Conservation (phyloP, 2,329 filamentous ascomycete species). For the Alternaria sp. region DNA sequence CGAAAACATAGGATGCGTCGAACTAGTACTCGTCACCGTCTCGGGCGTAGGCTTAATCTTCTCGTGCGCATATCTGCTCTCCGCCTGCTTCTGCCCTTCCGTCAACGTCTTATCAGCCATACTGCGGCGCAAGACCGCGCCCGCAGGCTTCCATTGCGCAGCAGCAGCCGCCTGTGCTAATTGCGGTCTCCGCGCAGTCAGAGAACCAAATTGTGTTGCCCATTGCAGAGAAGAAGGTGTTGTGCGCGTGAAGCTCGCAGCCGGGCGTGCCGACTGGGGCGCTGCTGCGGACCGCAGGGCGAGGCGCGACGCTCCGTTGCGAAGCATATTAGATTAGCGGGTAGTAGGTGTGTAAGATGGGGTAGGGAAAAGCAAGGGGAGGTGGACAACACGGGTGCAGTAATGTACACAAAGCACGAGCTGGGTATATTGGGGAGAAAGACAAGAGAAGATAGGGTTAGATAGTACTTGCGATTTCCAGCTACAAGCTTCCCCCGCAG, state of each 20-base stretch:
- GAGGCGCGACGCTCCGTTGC: slow-evolving; percentile 52
- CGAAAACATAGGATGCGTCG: slow-evolving; percentile 49
- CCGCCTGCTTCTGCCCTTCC: slow-evolving; percentile 61
- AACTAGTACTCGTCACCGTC: slow-evolving; percentile 65
- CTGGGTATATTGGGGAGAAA: slow-evolving; percentile 13
- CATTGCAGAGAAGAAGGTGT: slow-evolving; percentile 40
- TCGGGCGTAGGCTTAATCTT: slow-evolving; percentile 67
- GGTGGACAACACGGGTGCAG: not conserved
- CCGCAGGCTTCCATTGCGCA: slow-evolving; percentile 37
- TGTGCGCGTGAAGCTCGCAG: slow-evolving; percentile 29
- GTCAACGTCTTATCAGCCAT: slow-evolving; percentile 49
- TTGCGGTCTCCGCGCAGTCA: slow-evolving; percentile 40
- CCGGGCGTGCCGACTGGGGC: slow-evolving; percentile 35
- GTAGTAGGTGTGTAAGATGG: not conserved
- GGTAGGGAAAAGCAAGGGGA: not conserved
- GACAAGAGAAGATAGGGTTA: not conserved
- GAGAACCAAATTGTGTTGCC: slow-evolving; percentile 52
- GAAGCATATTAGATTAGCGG: slow-evolving; percentile 47
- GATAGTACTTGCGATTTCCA: not conserved
- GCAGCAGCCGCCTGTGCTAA: slow-evolving; percentile 21
- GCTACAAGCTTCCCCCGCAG: slow-evolving; percentile 9
- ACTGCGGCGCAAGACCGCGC: slow-evolving; percentile 50
- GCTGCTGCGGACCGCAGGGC: slow-evolving; percentile 47
- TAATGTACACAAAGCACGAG: not conserved
- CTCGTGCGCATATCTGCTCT: slow-evolving; percentile 61